Conservation (phyloP, 2,329 filamentous ascomycete genomes). For the Emergomyces orientalis region DNA sequence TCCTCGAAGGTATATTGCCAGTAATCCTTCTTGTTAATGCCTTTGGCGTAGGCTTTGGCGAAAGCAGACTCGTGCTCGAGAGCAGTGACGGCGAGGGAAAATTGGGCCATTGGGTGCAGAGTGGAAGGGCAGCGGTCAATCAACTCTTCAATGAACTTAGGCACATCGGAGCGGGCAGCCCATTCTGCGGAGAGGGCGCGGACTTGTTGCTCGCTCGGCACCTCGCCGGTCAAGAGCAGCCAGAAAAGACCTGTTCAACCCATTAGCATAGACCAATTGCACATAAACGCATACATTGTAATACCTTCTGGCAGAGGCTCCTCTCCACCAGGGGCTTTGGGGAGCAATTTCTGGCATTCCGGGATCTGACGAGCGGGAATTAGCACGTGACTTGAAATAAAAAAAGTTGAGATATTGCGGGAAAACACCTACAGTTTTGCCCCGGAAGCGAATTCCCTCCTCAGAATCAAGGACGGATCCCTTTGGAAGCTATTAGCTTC, state of each 20-base stretch:
- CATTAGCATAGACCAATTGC: slow-evolving; percentile 11
- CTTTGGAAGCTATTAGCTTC: slow-evolving; percentile 25
- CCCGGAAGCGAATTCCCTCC: slow-evolving; percentile 98
- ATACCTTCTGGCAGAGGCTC: slow-evolving; percentile 92
- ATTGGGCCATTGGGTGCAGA: slow-evolving; percentile 99
- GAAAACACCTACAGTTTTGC: slow-evolving; percentile 63
- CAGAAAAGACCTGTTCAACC: slow-evolving; percentile 75
- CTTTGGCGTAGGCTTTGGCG: slow-evolving; percentile 97
- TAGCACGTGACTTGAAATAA: slow-evolving; percentile 15
- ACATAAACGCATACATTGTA: slow-evolving; percentile 12
- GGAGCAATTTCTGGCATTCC: slow-evolving; percentile 94
- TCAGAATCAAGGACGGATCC: slow-evolving; percentile 94
- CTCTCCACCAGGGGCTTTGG: slow-evolving; percentile 91
- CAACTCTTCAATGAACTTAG: slow-evolving; percentile 98
- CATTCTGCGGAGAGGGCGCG: slow-evolving; percentile 96
- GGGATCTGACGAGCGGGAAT: slow-evolving; percentile 54
- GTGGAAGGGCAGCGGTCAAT: slow-evolving; percentile 99
- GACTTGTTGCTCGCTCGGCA: slow-evolving; percentile 95
- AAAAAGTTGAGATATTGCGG: neutral
- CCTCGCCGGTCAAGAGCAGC: slow-evolving; percentile 96
- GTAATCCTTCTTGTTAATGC: slow-evolving; percentile 99
- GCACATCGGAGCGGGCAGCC: slow-evolving; percentile 92
- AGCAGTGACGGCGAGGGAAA: slow-evolving; percentile 93
- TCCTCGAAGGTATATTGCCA: slow-evolving; percentile 99
- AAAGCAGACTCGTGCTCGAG: slow-evolving; percentile 98